Percentiles rank a stretch among this genome's conserved stretches.
Evolutionary conservation across 139 green algal genomes (phyloP).

Genomic region (Micractinium conductrix): DNA sequence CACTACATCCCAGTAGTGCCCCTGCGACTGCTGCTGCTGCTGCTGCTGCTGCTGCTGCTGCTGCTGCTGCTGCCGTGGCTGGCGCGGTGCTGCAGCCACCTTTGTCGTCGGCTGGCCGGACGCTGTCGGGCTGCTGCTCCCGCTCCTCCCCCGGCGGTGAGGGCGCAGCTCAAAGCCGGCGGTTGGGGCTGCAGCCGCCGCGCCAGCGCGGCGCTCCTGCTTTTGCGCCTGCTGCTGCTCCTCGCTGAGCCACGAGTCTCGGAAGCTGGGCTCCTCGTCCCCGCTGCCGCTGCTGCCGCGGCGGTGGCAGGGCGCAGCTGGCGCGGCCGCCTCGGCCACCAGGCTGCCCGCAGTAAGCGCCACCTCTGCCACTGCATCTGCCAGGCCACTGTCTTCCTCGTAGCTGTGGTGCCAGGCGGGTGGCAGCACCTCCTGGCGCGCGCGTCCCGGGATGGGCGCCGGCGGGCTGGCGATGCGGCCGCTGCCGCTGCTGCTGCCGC

Average conservation of each 20-base stretch:
- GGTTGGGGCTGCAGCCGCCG: background rate
- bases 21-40: background rate
- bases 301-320: background rate
- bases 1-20: constrained; percentile 34
- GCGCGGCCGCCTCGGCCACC: background rate
- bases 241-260: constrained; percentile 30
- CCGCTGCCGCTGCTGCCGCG: constrained; percentile 21
- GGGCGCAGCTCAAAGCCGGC: constrained; percentile 9
- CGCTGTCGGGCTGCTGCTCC: background rate
- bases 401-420: constrained; percentile 2
- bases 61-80: background rate
- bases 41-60: background rate
- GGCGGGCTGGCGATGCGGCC: constrained; percentile 8
- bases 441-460: constrained; percentile 14
- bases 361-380: background rate
- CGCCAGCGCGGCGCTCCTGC: background rate
- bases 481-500: constrained; percentile 13
- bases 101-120: no score
- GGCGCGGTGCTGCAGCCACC: background rate
- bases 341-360: background rate
- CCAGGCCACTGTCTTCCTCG: background rate
- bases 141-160: background rate
- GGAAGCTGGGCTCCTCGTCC: constrained; percentile 33
- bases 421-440: no score
- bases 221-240: background rate